Conservation (phyloP, 139 green algal species). For the Chlamydomonas sphaeroides region DNA sequence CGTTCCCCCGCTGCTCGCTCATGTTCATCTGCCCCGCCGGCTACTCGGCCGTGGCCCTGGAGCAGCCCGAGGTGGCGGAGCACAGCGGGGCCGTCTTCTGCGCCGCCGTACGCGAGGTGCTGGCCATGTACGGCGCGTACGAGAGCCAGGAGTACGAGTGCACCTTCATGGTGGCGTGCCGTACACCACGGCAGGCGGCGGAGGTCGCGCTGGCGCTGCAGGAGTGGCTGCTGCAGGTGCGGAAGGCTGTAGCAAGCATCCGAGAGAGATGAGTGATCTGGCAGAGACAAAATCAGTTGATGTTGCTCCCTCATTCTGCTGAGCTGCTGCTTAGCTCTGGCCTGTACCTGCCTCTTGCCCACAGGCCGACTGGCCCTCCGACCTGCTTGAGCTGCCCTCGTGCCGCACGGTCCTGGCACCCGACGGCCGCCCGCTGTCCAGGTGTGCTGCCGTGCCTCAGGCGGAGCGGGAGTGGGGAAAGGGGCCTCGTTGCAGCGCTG, state of each 20-base stretch:
- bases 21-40: conserved; percentile 16
- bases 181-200: neutral
- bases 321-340: too few species aligned
- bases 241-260: too few species aligned
- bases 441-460: neutral
- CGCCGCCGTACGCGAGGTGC: conserved; percentile 35
- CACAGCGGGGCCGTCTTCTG: conserved; percentile 47
- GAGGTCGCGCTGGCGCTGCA: conserved; percentile 30
- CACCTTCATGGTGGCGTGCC: conserved; percentile 56
- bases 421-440: neutral
- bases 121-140: conserved; percentile 46
- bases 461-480: too few species aligned
- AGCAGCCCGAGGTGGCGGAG: conserved; percentile 19
- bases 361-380: conserved; percentile 22
- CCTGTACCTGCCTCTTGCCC: too few species aligned
- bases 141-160: conserved; percentile 61
- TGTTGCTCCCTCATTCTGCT: too few species aligned
- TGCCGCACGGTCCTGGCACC: neutral
- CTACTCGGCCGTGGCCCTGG: neutral
- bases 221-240: conserved; percentile 33
- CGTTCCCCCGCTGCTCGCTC: neutral
- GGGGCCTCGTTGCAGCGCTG: too few species aligned
- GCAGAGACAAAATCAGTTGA: too few species aligned
- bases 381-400: conserved; percentile 2
- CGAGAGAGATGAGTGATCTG: too few species aligned